Evolutionary conservation across 495 filamentous ascomycete species (phyloP).

Genomic region (Xylaria longipes): DNA sequence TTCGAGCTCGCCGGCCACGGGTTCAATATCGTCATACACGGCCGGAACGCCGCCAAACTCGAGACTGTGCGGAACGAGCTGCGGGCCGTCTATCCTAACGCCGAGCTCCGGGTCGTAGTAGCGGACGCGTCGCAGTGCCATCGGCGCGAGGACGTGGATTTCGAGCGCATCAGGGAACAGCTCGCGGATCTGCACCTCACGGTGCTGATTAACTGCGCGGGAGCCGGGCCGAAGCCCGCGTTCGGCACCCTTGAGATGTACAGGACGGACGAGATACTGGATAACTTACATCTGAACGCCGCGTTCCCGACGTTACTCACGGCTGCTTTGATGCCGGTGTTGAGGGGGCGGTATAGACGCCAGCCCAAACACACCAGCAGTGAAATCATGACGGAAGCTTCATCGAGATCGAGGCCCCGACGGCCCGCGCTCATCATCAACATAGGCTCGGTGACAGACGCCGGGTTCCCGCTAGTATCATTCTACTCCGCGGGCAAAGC

Average conservation of each 20-base stretch:
- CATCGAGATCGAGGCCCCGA: constrained; percentile 18
- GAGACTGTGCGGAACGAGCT: constrained; percentile 29
- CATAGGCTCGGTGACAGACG: constrained; percentile 38
- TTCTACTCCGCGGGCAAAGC: constrained; percentile 37
- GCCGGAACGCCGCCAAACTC: constrained; percentile 58
- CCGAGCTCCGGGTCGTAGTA: constrained; percentile 28
- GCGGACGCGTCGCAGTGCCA: constrained; percentile 36
- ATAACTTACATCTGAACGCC: constrained; percentile 23
- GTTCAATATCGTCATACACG: constrained; percentile 66
- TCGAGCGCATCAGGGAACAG: constrained; percentile 21
- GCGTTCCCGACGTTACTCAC: constrained; percentile 22
- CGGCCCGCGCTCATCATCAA: constrained; percentile 35
- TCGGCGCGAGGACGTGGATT: constrained; percentile 20
- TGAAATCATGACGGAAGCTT: constrained; percentile 4
- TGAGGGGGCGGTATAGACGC: constrained; percentile 12
- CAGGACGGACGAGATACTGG: neutral
- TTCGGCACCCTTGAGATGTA: constrained; percentile 25
- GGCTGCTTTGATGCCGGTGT: constrained; percentile 16
- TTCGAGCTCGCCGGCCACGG: constrained; percentile 58
- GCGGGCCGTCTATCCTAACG: constrained; percentile 37
- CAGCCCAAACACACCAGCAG: neutral
- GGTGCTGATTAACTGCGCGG: constrained; percentile 42
- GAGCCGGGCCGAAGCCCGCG: constrained; percentile 25
- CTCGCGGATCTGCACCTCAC: constrained; percentile 41
- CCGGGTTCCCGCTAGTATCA: constrained; percentile 34